Evolutionary conservation across 768 basidiomycete genomes (phyloP), one percentile per base, ranked within the genome.

Genomic region (Lactarius indigo): DNA sequence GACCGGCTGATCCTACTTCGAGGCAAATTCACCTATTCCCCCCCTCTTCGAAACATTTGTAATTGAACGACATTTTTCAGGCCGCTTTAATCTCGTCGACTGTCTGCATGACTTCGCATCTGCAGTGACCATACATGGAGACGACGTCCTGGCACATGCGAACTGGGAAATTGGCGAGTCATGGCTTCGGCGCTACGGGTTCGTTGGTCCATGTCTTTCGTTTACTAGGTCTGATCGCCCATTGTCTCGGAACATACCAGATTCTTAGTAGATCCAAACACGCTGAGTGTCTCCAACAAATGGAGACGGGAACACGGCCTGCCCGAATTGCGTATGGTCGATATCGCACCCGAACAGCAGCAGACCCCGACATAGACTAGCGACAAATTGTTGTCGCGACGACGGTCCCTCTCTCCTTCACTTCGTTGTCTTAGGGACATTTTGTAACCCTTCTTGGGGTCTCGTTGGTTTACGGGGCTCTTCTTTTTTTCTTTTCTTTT

Each of bases 91-190:
- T 72, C 78, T 97, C 17, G 85, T 89, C 0, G 92, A 94, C 67
- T 92, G 90, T 71, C 78, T 94, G 33, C 81, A 89, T 66, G 89
- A 91, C 67, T 89, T 92, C 69, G 81, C 89, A 37, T 79, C 76
- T 30, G 84, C 85, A 4, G 82, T 92, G 15, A 88, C 84, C 2
- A 83, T 96, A 54, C 94, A 97, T 66, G 94, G 93, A 15, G 92
- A 96, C 70, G 95, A 98, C 72, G 90, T 94, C 26, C 81, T 97
- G n/a, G 87, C 88, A 4, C 92, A 96, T 71, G 80, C 78, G 52
- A 95, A 92, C 72, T 97, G 95, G 94, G 96, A 98, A 77, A 82
- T 97, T 47, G 81, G 83, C 18, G 94, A 95, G 73, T 80, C 82
- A 61, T 97, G 94, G 86, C 80, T 97, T 55, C 83, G 86, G 64